Base-by-base conservation (phyloP, 176 grass and related monocot genomes). In the Triticum monococcum region DNA sequence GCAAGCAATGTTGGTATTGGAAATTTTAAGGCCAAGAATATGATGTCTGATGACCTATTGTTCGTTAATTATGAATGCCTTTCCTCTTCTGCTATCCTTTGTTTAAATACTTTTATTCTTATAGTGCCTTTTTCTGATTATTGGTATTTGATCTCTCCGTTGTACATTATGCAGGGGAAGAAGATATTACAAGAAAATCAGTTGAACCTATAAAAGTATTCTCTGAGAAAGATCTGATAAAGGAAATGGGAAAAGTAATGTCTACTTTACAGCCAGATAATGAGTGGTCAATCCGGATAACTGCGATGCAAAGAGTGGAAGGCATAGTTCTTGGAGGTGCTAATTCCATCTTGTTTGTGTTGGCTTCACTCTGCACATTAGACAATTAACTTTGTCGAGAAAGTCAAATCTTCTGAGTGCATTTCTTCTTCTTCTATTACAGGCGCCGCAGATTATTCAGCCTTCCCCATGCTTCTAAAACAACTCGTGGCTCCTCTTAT, bases 251-350 rank as follows among this genome's bases (percentile, higher is more conserved):
- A 31, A 31, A 31, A 31, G 30, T 31, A 2, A 31, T 31, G 2
- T 31, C 30, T 31, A 31, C 30, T 31, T 31, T 31, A 31, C 30
- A 31, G 30, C 30, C 30, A 31, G 30, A 31, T 31, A 31, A 31
- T 31, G 30, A 31, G 30, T 31, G 30, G 30, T 31, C 30, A 31
- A 31, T 31, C 30, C 86, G 93, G 28, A 92, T 95, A 78, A 59
- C 79, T 90, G 89, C 93, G 70, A 98, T 98, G 93, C 96, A 98
- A 87, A 90, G 91, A 83, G 74, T 98, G 56, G 96, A 98, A 92
- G 87, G 91, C 84, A 81, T 98, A 84, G 82, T 98, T 50, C 91
- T 91, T 75, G 96, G 93, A 98, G 96, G 96, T 98, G 3, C 5
- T 52, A 41, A 17, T 87, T 79, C 20, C 8, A 79, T 13, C 25